A percentile compares a stretch with the other conserved stretches of the same genome.
Evolutionary conservation across 192 early-diverging fungal genomes (phyloP).

Genomic region (Powellomyces hirtus): DNA sequence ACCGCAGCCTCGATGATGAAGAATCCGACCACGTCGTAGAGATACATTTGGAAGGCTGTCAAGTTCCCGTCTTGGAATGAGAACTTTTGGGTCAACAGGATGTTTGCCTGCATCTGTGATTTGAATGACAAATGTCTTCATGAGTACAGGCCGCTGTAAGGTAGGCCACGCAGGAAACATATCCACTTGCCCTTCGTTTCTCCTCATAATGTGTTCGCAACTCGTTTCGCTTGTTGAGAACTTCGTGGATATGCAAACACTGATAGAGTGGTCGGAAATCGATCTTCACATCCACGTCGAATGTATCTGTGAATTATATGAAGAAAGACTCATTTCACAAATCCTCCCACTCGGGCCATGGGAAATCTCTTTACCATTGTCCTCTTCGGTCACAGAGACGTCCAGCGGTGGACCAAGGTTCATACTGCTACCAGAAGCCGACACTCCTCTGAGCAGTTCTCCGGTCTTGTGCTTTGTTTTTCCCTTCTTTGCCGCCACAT

Average conservation of each 20-base stretch:
- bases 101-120: constrained; percentile 75
- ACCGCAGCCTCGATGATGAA: constrained; percentile 93
- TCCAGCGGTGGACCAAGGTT: constrained; percentile 32
- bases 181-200: constrained; percentile 65
- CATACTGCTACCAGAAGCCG: constrained; percentile 19
- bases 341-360: background rate
- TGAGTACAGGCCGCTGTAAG: no score
- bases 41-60: constrained; percentile 64
- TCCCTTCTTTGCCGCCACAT: constrained; percentile 25
- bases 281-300: constrained; percentile 68
- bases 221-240: constrained; percentile 81
- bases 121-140: background rate
- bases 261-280: constrained; percentile 95
- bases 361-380: constrained; percentile 39
- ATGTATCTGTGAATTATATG: background rate
- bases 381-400: constrained; percentile 76
- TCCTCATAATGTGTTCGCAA: constrained; percentile 87
- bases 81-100: constrained; percentile 75
- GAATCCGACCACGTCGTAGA: constrained; percentile 93
- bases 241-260: constrained; percentile 94
- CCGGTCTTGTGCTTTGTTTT: constrained; percentile 7
- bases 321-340: background rate
- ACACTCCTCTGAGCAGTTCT: background rate
- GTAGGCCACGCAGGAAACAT: background rate
- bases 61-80: constrained; percentile 66